A percentile compares a stretch with the other conserved stretches of the same genome.
phyloP scores from a whole-genome alignment of 306 rosid species.

The Trifolium pratense region DNA sequence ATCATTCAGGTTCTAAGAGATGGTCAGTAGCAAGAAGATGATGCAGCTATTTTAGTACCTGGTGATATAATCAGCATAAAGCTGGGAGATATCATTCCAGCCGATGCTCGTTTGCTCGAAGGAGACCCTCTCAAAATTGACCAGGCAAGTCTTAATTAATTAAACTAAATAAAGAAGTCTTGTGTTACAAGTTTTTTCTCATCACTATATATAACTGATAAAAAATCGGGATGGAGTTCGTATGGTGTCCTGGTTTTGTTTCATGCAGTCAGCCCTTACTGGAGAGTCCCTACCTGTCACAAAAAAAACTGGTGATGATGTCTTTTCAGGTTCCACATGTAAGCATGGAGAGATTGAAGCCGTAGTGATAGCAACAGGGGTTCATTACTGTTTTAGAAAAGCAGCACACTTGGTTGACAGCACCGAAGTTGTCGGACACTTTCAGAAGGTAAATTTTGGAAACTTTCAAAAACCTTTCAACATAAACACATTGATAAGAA shows the following conservation, averaged over 20 bases:
- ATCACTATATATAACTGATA: background rate
- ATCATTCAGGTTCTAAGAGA: constrained; percentile 78
- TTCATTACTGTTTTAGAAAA: constrained; percentile 79
- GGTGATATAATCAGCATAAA: constrained; percentile 89
- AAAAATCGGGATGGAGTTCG: constrained; percentile 33
- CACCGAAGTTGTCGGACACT: constrained; percentile 76
- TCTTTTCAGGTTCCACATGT: constrained; percentile 85
- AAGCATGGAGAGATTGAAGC: constrained; percentile 93
- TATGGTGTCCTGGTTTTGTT: constrained; percentile 40
- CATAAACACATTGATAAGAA: constrained; percentile 22
- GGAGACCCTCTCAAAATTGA: constrained; percentile 86
- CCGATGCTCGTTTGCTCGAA: constrained; percentile 92
- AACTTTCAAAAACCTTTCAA: too few relatives aligned
- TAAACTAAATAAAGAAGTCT: background rate
- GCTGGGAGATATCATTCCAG: constrained; percentile 87
- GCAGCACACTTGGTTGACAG: constrained; percentile 85
- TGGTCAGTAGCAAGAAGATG: constrained; percentile 86
- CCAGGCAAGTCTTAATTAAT: constrained; percentile 63
- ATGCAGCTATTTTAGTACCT: constrained; percentile 79
- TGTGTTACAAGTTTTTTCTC: background rate
- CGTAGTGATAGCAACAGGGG: constrained; percentile 86
- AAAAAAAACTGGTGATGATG: constrained; percentile 76
- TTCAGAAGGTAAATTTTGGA: constrained; percentile 63
- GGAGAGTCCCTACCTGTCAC: constrained; percentile 90
- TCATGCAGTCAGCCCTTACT: constrained; percentile 82